Conservation (phyloP, 2,329 filamentous ascomycete species). For the Sporothrix humicola region DNA sequence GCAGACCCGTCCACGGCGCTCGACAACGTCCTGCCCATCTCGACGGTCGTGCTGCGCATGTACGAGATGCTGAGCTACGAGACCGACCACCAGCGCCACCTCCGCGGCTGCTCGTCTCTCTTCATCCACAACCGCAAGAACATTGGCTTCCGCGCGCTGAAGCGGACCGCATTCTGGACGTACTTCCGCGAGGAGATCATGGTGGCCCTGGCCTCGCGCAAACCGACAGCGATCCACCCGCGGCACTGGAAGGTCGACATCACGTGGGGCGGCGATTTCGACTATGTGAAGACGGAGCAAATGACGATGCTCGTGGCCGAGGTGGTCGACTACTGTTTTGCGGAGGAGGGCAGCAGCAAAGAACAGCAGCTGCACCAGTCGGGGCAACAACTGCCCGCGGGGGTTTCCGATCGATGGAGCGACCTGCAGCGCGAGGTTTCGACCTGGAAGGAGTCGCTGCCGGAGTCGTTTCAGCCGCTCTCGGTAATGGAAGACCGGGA, state of each 20-base stretch:
- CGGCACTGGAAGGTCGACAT: conserved; percentile 25
- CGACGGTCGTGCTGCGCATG: conserved; percentile 27
- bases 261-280: conserved; percentile 26
- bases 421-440: conserved; percentile 16
- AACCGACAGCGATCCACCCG: conserved; percentile 12
- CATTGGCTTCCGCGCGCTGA: conserved; percentile 25
- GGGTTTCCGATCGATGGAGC: conserved; percentile 11
- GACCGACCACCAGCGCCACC: conserved; percentile 20
- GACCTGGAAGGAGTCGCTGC: conserved; percentile 15
- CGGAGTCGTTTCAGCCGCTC: conserved; percentile 26
- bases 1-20: conserved; percentile 20
- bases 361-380: background rate
- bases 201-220: conserved; percentile 16
- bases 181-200: conserved; percentile 28
- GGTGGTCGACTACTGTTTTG: conserved; percentile 25
- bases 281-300: conserved; percentile 25
- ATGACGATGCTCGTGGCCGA: conserved; percentile 25
- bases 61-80: conserved; percentile 27
- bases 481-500: background rate
- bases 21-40: conserved; percentile 26
- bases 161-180: conserved; percentile 26
- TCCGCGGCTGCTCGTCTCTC: conserved; percentile 19
- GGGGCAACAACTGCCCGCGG: background rate
- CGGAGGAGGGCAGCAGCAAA: background rate
- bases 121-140: conserved; percentile 27